Base-by-base conservation (phyloP, 768 basidiomycete species). In the Tephrocybe sp. region DNA sequence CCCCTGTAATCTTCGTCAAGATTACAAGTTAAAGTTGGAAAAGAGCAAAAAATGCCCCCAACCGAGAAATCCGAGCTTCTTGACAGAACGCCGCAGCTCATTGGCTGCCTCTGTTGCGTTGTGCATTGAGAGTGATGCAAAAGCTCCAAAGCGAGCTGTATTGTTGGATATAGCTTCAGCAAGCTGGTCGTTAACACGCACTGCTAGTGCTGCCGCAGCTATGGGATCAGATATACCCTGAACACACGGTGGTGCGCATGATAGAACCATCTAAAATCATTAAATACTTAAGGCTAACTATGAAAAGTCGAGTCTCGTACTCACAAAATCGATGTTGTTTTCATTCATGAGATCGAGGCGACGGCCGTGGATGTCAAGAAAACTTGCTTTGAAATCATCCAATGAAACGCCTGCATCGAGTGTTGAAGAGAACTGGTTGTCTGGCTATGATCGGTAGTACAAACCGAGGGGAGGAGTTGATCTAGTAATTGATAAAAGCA, bases 51-150 rank as follows among this genome's bases (percentile, higher is more conserved):
- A 31, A 24, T 25, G 12, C n/a, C 24, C 50, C 39, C 7, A 31
- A 65, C 69, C 73, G 15, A 73, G 51, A 24, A 74, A 69, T 15
- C 74, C 74, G 1, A 75, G 65, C 34, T 74, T 66, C 8, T 61
- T 55, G 4, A 75, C 69, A 1, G 72, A 46, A 24, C 73, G 69
- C 6, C 65, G 65, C n/a, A 76, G 58, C 40, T 76, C 73, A 18
- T 63, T 58, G 5, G 66, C 69, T 2, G 73, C 74, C 19, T 57
- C 58, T 1, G 69, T 67, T n/a, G 73, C 71, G 44, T 76, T 70
- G 39, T 75, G 72, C 74, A 76, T 76, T 3, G 73, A 60, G 7
- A 76, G 47, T 3, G 73, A 57, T 7, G 72, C 74, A 51, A 75
- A 75, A 5, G 58, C 73, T 7, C 72, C 72, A 39, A 76, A 75